Conservation (phyloP, 2,329 filamentous ascomycete species). For the Stagonosporopsis chrysanthemi region DNA sequence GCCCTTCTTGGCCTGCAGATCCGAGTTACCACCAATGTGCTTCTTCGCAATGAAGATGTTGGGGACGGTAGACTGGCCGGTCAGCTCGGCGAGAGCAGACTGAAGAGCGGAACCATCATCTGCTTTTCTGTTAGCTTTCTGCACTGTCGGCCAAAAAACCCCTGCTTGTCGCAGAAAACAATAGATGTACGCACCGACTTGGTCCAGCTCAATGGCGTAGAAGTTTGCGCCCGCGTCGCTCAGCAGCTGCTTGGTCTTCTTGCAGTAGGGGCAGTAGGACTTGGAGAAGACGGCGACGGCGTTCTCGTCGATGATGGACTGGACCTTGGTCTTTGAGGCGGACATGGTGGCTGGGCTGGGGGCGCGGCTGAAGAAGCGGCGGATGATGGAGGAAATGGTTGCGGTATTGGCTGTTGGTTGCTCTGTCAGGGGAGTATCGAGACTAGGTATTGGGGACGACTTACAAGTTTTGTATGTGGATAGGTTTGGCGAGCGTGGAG, state of each 20-base stretch:
- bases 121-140: constrained; percentile 45
- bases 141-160: too few relatives aligned
- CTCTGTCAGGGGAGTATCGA: background rate
- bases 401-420: constrained; percentile 30
- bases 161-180: background rate
- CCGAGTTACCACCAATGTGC: constrained; percentile 97
- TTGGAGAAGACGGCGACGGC: constrained; percentile 95
- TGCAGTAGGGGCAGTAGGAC: constrained; percentile 95
- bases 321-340: constrained; percentile 81
- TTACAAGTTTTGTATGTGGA: background rate
- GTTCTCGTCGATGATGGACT: constrained; percentile 88
- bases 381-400: constrained; percentile 70
- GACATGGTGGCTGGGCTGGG: constrained; percentile 74
- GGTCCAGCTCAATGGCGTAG: constrained; percentile 81
- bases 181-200: constrained; percentile 69
- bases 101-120: constrained; percentile 86
- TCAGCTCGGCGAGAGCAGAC: constrained; percentile 80
- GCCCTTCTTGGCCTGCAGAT: constrained; percentile 71
- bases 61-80: constrained; percentile 85
- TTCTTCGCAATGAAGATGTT: constrained; percentile 92
- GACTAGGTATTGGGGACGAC: background rate
- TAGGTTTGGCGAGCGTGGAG: background rate
- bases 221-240: constrained; percentile 74
- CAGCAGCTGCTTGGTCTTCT: constrained; percentile 77
- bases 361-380: constrained; percentile 72